Evolutionary conservation across 768 basidiomycete genomes (phyloP).

Genomic region (Mycena galopus): DNA sequence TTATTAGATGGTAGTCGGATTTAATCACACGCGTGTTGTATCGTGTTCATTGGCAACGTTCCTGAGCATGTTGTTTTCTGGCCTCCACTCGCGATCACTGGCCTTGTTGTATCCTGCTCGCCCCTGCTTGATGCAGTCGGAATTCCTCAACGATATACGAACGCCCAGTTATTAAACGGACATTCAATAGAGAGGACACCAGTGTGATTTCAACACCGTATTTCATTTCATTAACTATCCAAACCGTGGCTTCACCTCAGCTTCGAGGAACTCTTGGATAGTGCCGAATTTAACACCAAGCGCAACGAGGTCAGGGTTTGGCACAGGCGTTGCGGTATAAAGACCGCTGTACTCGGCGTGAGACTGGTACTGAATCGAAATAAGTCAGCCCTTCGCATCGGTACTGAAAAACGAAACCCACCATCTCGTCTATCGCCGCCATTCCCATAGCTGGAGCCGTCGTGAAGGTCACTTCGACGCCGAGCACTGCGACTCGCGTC

Average conservation of each 20-base stretch:
- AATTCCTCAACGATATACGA: too few species aligned
- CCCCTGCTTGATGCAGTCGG: too few species aligned
- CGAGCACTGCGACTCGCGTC: conserved; percentile 35
- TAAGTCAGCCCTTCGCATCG: too few species aligned
- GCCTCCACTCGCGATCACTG: too few species aligned
- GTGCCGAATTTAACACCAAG: conserved; percentile 21
- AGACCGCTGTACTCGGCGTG: conserved; percentile 18
- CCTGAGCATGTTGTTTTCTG: too few species aligned
- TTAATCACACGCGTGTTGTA: too few species aligned
- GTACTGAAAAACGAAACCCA: not conserved
- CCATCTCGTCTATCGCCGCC: not conserved
- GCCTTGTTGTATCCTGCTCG: too few species aligned
- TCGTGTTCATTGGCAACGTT: too few species aligned
- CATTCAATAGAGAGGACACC: too few species aligned
- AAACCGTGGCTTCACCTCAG: conserved; percentile 17
- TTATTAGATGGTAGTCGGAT: too few species aligned
- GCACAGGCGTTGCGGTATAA: not conserved
- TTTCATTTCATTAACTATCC: not conserved
- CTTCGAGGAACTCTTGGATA: conserved; percentile 19
- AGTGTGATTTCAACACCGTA: too few species aligned
- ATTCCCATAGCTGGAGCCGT: not conserved
- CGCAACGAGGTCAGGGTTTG: conserved; percentile 16
- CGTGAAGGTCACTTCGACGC: conserved; percentile 12
- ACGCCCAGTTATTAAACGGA: too few species aligned
- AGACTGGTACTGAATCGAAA: not conserved